phyloP scores from a whole-genome alignment of 192 early-diverging fungal species.

The Rhizoclosmatium globosum region DNA sequence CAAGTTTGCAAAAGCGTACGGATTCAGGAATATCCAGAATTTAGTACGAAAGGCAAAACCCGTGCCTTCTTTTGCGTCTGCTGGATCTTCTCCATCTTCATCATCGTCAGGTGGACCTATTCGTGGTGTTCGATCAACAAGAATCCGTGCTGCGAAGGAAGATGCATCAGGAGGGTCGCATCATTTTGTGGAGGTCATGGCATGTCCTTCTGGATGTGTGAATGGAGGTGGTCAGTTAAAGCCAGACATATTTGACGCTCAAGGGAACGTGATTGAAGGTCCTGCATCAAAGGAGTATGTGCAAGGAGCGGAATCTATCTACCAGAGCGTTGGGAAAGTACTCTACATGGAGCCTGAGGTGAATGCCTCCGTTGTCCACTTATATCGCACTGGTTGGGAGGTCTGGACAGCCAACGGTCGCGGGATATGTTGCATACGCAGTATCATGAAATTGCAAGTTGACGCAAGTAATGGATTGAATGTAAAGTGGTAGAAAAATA shows the following conservation, averaged over 20 bases:
- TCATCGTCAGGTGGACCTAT: conserved; percentile 19
- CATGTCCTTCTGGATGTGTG: conserved; percentile 96
- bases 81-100: background rate
- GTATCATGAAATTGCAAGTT: conserved; percentile 82
- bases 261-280: conserved; percentile 18
- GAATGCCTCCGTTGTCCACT: conserved; percentile 62
- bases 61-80: background rate
- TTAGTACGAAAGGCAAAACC: conserved; percentile 95
- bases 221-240: conserved; percentile 97
- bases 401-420: conserved; percentile 68
- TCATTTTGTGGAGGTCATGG: conserved; percentile 97
- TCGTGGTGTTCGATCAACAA: conserved; percentile 14
- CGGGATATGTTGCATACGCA: conserved; percentile 77
- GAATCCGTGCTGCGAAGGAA: background rate
- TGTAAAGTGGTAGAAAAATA: conserved; percentile 22
- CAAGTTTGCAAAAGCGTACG: conserved; percentile 88
- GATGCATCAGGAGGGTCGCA: conserved; percentile 47
- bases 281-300: conserved; percentile 80
- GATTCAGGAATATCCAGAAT: conserved; percentile 98
- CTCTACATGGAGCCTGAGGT: conserved; percentile 66
- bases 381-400: conserved; percentile 90
- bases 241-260: conserved; percentile 39
- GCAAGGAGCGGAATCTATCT: conserved; percentile 69
- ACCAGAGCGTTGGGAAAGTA: conserved; percentile 56
- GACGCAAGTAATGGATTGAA: conserved; percentile 25